Conservation (phyloP, 331 rosid genomes). For the Cydonia oblonga region DNA sequence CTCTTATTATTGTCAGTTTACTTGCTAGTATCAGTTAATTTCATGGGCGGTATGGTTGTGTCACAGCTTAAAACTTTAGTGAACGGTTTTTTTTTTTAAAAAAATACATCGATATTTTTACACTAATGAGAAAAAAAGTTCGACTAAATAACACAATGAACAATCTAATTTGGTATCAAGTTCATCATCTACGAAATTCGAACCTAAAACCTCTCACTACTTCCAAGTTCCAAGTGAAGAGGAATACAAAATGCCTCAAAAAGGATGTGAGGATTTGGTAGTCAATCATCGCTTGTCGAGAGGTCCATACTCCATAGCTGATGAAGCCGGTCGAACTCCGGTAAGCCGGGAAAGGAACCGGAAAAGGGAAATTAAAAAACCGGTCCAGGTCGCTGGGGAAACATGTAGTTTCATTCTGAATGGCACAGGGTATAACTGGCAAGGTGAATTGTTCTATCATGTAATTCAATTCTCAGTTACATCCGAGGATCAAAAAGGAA, state of each 20-base stretch:
- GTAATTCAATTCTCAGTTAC: slow-evolving; percentile 64
- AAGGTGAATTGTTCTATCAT: slow-evolving; percentile 46
- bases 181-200: accelerated
- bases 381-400: neutral
- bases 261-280: neutral
- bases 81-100: too few species aligned
- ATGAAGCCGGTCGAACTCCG: neutral
- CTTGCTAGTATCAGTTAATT: too few species aligned
- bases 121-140: accelerated
- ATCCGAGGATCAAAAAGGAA: slow-evolving; percentile 36
- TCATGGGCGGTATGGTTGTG: too few species aligned
- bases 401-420: neutral
- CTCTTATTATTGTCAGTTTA: too few species aligned
- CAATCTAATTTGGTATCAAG: too few species aligned
- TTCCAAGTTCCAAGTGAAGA: too few species aligned
- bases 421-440: neutral
- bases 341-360: neutral
- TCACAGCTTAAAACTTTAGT: too few species aligned
- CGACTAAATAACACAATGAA: accelerated
- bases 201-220: accelerated
- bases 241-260: neutral
- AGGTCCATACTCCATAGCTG: neutral
- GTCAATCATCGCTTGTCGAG: neutral
- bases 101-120: too few species aligned
- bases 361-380: neutral